Evolutionary conservation across 148 eudicot genomes (phyloP).

Genomic region (Camellia sinensis): DNA sequence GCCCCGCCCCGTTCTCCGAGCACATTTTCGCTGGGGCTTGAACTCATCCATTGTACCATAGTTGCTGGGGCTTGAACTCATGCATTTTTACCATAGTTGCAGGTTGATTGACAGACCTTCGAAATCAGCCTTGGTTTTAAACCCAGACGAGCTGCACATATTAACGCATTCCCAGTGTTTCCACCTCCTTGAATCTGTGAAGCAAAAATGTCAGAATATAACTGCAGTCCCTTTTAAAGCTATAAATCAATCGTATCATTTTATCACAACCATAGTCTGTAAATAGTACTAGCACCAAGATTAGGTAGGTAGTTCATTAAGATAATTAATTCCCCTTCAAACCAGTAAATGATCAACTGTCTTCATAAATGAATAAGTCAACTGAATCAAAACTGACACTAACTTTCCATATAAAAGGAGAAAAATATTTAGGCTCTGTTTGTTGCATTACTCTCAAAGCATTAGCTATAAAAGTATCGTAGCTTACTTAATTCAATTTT

Average conservation of each 20-base stretch:
- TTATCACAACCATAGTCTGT: too few species aligned
- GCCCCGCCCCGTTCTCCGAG: too few species aligned
- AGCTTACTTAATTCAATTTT: too few species aligned
- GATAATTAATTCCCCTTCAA: neutral
- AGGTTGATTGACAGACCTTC: conserved; percentile 27
- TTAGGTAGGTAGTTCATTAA: neutral
- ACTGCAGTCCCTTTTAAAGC: neutral
- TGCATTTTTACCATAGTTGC: too few species aligned
- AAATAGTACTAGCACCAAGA: neutral
- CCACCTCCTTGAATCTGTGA: conserved; percentile 58
- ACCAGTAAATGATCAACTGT: too few species aligned
- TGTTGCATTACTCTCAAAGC: too few species aligned
- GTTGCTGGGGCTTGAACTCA: too few species aligned
- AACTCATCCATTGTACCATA: too few species aligned
- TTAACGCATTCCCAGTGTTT: conserved; percentile 51
- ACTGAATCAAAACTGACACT: neutral
- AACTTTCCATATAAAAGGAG: neutral
- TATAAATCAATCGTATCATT: neutral
- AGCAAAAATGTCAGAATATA: neutral
- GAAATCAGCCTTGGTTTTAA: conserved; percentile 41
- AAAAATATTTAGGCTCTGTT: too few species aligned
- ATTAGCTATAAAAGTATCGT: too few species aligned
- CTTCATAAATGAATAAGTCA: neutral
- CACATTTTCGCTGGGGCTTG: too few species aligned
- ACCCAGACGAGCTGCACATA: conserved; percentile 53